Percentiles rank a stretch among this genome's conserved stretches.
These are phyloP conservation scores for Climacium dendroides DNA, from an alignment of 225 moss, liverwort and hornwort genomes.

Conservation along the genomic window DNA sequence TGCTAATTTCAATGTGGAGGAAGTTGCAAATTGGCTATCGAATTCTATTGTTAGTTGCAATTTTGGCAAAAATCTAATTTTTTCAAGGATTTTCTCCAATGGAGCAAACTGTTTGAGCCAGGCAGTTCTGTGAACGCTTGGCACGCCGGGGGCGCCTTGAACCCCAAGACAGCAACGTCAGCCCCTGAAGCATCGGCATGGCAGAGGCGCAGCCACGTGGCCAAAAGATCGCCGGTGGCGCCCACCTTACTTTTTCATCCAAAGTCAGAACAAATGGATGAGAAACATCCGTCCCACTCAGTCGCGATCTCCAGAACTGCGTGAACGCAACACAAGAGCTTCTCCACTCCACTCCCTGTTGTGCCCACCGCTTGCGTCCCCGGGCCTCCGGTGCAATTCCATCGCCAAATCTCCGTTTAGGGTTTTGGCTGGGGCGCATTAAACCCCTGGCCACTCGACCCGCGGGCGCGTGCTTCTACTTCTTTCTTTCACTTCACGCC, in stretches of 20 bases:
- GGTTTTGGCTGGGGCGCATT: not conserved
- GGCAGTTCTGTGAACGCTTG: too few species aligned
- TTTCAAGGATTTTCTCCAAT: too few species aligned
- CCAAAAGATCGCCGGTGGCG: not conserved
- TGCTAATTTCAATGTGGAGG: too few species aligned
- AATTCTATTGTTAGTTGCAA: too few species aligned
- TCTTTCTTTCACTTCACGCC: not conserved
- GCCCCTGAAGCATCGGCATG: not conserved
- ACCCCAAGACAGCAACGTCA: not conserved
- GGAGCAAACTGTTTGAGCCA: too few species aligned
- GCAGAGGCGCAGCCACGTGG: not conserved
- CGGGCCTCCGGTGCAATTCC: not conserved
- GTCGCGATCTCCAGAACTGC: not conserved
- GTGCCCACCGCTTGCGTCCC: not conserved
- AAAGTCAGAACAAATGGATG: accelerated
- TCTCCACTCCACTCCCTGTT: not conserved
- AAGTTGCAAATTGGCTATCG: too few species aligned
- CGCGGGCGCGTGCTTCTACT: not conserved
- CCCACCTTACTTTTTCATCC: not conserved
- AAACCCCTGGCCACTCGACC: not conserved
- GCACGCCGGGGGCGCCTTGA: not conserved
- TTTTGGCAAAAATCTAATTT: too few species aligned
- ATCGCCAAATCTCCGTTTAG: not conserved
- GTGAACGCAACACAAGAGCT: not conserved
- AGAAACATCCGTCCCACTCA: not conserved